These are phyloP conservation scores for Nicotiana paniculata DNA, from an alignment of 257 asterid genomes.

Conservation along the genomic window DNA sequence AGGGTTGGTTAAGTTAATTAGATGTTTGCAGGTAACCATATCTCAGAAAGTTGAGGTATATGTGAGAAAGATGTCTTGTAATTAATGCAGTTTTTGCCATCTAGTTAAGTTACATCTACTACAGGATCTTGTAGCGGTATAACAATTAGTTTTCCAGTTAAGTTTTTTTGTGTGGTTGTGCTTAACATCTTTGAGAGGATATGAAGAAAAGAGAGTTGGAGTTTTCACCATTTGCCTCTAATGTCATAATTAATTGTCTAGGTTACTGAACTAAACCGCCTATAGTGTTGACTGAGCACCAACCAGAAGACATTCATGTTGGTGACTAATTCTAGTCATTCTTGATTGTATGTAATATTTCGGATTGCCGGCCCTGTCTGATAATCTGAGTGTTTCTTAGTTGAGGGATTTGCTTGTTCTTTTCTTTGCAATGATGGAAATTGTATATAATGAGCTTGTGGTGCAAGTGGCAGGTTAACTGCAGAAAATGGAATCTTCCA, in stretches of 20 bases:
- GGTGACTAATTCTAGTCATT: neutral
- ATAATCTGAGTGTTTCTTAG: neutral
- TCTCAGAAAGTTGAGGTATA: neutral
- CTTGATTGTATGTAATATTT: too few relatives aligned
- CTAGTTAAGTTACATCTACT: neutral
- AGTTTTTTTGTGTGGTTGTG: neutral
- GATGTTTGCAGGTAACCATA: neutral
- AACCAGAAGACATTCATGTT: neutral
- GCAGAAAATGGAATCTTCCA: conserved; percentile 40
- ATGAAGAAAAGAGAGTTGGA: neutral
- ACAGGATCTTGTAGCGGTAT: neutral
- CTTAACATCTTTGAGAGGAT: neutral
- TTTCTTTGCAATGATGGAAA: neutral
- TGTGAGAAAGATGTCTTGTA: neutral
- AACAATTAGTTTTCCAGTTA: neutral
- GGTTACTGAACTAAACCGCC: neutral
- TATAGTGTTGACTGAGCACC: neutral
- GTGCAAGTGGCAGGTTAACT: neutral
- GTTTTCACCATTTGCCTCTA: neutral
- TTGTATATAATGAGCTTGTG: neutral
- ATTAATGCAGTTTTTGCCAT: neutral
- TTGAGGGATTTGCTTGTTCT: neutral
- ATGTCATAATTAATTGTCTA: neutral
- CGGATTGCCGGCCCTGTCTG: neutral
- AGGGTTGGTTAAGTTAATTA: neutral